Conservation (phyloP, 208 protist species). For the Leishmania aethiopica region DNA sequence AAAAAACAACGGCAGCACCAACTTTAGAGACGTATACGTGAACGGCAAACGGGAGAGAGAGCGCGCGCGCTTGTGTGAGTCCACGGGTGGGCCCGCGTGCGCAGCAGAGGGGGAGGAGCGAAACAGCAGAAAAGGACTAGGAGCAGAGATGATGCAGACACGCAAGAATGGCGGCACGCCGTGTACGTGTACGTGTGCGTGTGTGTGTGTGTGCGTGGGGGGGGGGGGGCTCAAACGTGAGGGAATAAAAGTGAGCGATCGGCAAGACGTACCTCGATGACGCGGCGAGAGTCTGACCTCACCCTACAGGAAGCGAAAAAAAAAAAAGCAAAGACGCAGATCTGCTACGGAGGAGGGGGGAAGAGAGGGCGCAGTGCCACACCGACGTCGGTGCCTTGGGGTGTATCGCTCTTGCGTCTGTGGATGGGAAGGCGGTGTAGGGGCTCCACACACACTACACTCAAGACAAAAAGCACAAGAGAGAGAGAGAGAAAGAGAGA, state of each 20-base stretch:
- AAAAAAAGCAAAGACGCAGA: not conserved
- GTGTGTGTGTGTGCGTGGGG: not conserved
- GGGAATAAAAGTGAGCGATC: not conserved
- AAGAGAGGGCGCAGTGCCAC: not conserved
- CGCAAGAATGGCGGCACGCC: not conserved
- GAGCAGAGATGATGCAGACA: constrained; percentile 3
- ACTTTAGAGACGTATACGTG: not conserved
- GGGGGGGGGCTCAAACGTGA: not conserved
- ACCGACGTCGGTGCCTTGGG: not conserved
- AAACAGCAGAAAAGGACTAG: not conserved
- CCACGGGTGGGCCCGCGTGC: no score
- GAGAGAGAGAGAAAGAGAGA: no score
- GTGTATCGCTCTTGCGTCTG: not conserved
- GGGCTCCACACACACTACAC: not conserved
- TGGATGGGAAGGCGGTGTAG: not conserved
- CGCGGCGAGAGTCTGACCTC: not conserved
- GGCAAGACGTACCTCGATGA: not conserved
- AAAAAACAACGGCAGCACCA: not conserved
- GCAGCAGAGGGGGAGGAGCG: no score
- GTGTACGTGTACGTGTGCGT: not conserved
- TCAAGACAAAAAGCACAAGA: not conserved
- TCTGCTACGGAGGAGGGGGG: not conserved
- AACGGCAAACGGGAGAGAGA: not conserved
- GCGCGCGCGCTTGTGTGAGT: not conserved
- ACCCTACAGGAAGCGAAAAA: not conserved